Evolutionary conservation across 176 grass and related monocot genomes (phyloP), one percentile per base, ranked within the genome.

Genomic region (Secale cereale): DNA sequence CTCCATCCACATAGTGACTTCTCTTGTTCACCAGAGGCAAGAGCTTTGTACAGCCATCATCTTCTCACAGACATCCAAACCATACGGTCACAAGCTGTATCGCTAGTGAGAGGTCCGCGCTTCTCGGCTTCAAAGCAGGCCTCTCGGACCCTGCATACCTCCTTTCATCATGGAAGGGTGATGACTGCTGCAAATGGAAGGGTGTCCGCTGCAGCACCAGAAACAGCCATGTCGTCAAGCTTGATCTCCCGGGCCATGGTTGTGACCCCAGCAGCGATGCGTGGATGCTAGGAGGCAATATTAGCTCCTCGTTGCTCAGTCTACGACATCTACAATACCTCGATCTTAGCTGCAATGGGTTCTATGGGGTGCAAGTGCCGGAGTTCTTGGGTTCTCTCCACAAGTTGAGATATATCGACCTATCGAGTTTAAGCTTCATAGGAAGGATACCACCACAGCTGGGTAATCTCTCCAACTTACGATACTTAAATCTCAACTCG

Each of bases 381-480:
- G 22, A 17, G 60, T 76, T 75, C 17, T 1, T 87, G 0, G 78
- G 69, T 25, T 28, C 27, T 10, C 61, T 87, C 5, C 65, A 60
- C 5, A 75, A 2, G 22, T 28, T 81, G 39, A 80, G 30, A 4
- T 65, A 56, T 4, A 40, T 87, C 0, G 64, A 81, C 52, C 27
- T 87, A 32, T 22, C 6, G 1, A 0, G 0, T 0, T 26, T 37
- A 72, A 2, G 3, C 10, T 86, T 90, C 1, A 27, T 6, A 63
- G 79, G 84, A 15, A 61, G 16, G 2, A 65, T 86, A 73, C 84
- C 84, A n/a, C 88, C 67, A 0, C 57, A 52, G 8, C 46, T 82
- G 12, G 70, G 78, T 20, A 90, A 86, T 41, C 76, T 90, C 63
- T 82, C 84, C 3, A 62, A 73, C 6, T 12, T 90, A 20, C 14